These are phyloP conservation scores for Mycena rebaudengoi DNA, from an alignment of 768 basidiomycete species.

Conservation along the genomic window DNA sequence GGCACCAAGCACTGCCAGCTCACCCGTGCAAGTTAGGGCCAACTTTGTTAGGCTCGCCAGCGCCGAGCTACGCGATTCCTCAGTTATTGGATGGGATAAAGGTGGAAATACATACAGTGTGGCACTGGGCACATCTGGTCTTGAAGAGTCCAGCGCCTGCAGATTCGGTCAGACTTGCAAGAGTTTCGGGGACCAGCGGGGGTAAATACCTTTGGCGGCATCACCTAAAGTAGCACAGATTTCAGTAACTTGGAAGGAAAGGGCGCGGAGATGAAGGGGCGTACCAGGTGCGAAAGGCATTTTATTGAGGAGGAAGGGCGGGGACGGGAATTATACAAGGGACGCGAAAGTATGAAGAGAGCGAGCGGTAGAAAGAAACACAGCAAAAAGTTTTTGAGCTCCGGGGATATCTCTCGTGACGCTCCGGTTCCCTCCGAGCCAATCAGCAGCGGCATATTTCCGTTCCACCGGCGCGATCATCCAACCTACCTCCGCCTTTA, in stretches of 20 bases:
- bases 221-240: constrained; percentile 65
- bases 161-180: no score
- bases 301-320: constrained; percentile 4
- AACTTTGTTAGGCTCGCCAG: constrained; percentile 85
- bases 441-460: neutral
- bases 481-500: neutral
- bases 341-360: neutral
- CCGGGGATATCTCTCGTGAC: neutral
- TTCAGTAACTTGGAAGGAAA: neutral
- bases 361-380: neutral
- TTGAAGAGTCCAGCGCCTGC: constrained; percentile 97
- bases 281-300: constrained; percentile 18
- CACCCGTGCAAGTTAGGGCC: constrained; percentile 97
- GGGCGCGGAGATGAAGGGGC: neutral
- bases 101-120: constrained; percentile 57
- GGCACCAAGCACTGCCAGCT: constrained; percentile 34
- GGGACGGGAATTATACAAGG: neutral
- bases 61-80: constrained; percentile 48
- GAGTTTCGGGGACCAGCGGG: no score
- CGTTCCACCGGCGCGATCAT: neutral
- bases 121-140: constrained; percentile 95
- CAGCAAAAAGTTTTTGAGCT: constrained; percentile 8
- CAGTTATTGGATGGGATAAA: neutral
- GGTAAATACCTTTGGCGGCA: constrained; percentile 83
- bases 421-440: neutral